A percentile compares a stretch with the other conserved stretches of the same genome.
phyloP scores from a whole-genome alignment of 495 filamentous ascomycete genomes.

The Xylaria sp. region DNA sequence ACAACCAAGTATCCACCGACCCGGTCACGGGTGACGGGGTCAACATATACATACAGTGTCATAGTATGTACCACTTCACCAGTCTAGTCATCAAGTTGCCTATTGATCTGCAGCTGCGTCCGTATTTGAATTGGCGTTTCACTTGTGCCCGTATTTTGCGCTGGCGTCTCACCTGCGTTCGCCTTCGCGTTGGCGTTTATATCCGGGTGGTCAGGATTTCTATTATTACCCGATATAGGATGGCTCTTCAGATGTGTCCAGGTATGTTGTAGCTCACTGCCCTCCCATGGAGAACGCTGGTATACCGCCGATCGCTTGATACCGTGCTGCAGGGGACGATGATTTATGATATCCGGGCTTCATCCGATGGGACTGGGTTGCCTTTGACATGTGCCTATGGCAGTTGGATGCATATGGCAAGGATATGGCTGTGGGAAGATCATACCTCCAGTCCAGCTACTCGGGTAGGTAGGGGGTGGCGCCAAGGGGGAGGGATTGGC shows the following conservation, averaged over 20 bases:
- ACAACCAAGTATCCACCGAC: slow-evolving; percentile 3
- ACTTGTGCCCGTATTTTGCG: slow-evolving; percentile 4
- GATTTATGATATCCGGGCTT: slow-evolving; percentile 14
- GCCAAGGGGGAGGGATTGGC: neutral
- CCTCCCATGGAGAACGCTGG: slow-evolving; percentile 3
- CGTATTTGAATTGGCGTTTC: slow-evolving; percentile 2
- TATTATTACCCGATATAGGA: slow-evolving; percentile 22
- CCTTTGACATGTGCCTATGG: slow-evolving; percentile 18
- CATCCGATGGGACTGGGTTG: slow-evolving; percentile 27
- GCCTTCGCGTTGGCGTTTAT: neutral
- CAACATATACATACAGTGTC: neutral
- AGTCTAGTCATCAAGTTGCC: slow-evolving; percentile 8
- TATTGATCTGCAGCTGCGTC: slow-evolving; percentile 16
- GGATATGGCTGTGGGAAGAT: slow-evolving; percentile 14
- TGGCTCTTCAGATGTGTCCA: neutral
- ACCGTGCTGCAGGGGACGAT: slow-evolving; percentile 12
- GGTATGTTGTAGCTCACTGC: neutral
- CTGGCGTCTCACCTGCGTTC: slow-evolving; percentile 13
- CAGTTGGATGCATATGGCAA: slow-evolving; percentile 13
- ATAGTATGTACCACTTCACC: slow-evolving; percentile 2
- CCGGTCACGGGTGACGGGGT: neutral
- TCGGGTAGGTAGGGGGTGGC: slow-evolving; percentile 20
- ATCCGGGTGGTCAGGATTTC: neutral
- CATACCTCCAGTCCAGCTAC: slow-evolving; percentile 17
- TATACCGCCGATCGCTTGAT: slow-evolving; percentile 9